Conservation (phyloP, 805 yeast genomes). For the Saturnispora serradocipensis region DNA sequence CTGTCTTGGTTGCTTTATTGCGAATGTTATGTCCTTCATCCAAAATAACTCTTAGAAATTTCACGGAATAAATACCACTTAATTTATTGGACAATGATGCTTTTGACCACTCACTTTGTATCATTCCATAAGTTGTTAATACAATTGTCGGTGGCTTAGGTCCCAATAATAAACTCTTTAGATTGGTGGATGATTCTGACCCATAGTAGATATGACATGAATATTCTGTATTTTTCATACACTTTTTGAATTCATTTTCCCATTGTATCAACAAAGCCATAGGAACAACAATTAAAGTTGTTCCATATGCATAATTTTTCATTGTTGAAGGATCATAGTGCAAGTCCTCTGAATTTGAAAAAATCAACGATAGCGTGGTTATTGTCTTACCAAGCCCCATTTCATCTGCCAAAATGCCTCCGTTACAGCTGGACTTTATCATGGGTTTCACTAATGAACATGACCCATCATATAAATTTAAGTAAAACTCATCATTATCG, state of each 20-base stretch:
- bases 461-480: conserved; percentile 73
- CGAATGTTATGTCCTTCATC: conserved; percentile 91
- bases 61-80: conserved; percentile 59
- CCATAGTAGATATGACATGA: conserved; percentile 69
- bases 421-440: conserved; percentile 49
- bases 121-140: conserved; percentile 81
- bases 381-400: conserved; percentile 96
- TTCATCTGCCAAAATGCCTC: conserved; percentile 92
- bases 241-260: conserved; percentile 68
- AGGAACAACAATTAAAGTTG: conserved; percentile 79
- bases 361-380: conserved; percentile 65
- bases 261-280: conserved; percentile 89
- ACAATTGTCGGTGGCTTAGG: conserved; percentile 55
- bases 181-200: conserved; percentile 41
- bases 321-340: conserved; percentile 8
- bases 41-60: conserved; percentile 58
- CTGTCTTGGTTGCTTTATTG: conserved; percentile 67
- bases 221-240: conserved; percentile 34
- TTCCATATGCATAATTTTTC: conserved; percentile 49
- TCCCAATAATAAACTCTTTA: conserved; percentile 36
- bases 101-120: conserved; percentile 64
- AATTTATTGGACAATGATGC: conserved; percentile 22
- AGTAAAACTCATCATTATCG: conserved; percentile 41
- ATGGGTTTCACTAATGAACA: conserved; percentile 61
- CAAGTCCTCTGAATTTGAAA: conserved; percentile 51